Evolutionary conservation across 2,329 filamentous ascomycete species (phyloP), one percentile per base, ranked within the genome.

Genomic region (Talaromyces sp.): DNA sequence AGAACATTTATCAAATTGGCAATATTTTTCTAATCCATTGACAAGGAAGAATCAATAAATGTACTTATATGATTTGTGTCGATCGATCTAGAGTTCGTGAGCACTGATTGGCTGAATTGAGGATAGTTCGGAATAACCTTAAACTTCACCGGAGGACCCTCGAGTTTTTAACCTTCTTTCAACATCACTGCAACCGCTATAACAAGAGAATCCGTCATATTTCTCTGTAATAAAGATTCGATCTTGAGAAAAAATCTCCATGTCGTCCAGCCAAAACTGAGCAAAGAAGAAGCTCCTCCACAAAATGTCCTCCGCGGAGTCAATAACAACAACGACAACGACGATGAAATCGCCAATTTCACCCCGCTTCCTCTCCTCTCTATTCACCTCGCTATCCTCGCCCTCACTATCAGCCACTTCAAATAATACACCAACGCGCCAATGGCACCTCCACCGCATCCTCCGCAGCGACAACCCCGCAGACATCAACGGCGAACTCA

Each of bases 401-500:
- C 14, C 27, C 5, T 31, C 45, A 4, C 52, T 58, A 2, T 49
- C 61, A 45, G 33, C 13, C 6, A 13, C 57, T 11, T 58, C 56
- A 8, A 27, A 45, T 11, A 43, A 33, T n/a, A 4, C n/a, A 22
- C 60, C 19, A 31, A 45, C 43, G 13, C 64, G 60, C 7, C 60
- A 49, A 66, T 67, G 63, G 66, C 60, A 61, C 14, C 60, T 66
- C 33, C 66, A 54, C n/a, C 63, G 63, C 35, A 62, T 61, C 6
- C 73, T 81, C 16, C 73, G 75, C 60, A 80, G 78, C 69, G 74
- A 76, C 35, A 78, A 81, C 64, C 71, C 75, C 10, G 69, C 74
- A 6, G 79, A 81, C 52, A 74, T 81, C 35, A 75, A 79, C 57
- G 79, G 79, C 50, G 73, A 76, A 60, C 70, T 81, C n/a, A 72